Base-by-base conservation (phyloP, 2,329 filamentous ascomycete species). In the Pseudogymnoascus sp. region DNA sequence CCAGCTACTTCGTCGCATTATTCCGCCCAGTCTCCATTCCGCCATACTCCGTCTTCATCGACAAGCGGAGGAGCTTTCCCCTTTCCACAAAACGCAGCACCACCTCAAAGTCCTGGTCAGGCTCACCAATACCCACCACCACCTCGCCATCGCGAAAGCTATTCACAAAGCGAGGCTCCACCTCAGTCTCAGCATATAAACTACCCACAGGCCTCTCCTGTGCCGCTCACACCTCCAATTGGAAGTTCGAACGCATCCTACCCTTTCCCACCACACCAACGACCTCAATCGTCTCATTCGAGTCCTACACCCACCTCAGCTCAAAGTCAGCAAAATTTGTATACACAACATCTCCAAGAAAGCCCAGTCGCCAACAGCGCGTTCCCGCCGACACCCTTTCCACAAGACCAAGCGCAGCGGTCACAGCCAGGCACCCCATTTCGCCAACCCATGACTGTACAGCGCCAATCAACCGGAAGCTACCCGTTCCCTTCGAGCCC, bases 231-330 rank as follows among this genome's bases (percentile, higher is more conserved):
- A 61, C 67, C 73, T 62, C 67, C 74, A 66, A 66, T 72, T 69
- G 66, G 72, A 61, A 65, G 73, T 66, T 65, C 71, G 63, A 66
- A 70, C 61, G 63, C 69, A 65, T 39, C 71, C 29, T 67, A 72
- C 67, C 67, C 72, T 63, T 72, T 70, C 63, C 68, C 77, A 49
- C 71, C 75, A 55, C 76, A 77, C 62, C 75, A 77, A 66, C 72
- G 83, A 68, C 83, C 84, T 43, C 81, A 81, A 62, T 87, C 84
- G 21, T 75, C 80, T 5, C 81, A 86, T 62, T 86, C 84, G 11
- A 81, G 79, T 26, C 76, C 82, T 10, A 87, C 84, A 37, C 83
- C 83, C n/a, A 85, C 82, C 6, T 85, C 83, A 39, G 80, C 83
- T 14, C 83, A 85, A 55, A 82, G 80, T 69, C 83, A 86, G 71